Base-by-base conservation (phyloP, 495 filamentous ascomycete genomes). In the Neurospora sp. region DNA sequence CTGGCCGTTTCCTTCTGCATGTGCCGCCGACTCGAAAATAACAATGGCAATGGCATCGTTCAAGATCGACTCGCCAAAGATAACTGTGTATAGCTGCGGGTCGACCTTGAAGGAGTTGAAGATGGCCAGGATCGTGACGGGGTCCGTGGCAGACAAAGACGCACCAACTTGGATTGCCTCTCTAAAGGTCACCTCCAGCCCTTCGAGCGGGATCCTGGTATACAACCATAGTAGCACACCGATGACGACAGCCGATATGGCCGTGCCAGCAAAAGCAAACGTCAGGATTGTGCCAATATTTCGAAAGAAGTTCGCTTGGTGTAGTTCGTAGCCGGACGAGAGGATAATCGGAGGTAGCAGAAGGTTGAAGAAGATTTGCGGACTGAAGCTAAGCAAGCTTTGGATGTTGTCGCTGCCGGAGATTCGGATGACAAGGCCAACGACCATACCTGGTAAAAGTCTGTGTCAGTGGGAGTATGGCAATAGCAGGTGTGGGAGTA, bases 41-140 rank as follows among this genome's bases (percentile, higher is more conserved):
- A 99, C 96, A 79, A 99, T 99, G 54, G 96, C 96, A 76, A 99
- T 93, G 20, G 96, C 96, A 86, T 99, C 96, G 80, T 99, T 99
- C 69, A 99, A 84, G 71, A 99, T 98, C 40, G 94, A 97, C 82
- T 99, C 96, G 77, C 96, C 96, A 80, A 99, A 99, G 73, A 99
- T 98, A 76, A 98, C 88, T 8, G 96, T 99, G 81, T 99, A 99
- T 6, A 99, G 88, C 82, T 98, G 98, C 11, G 96, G 96, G 80
- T 99, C 96, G 70, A 99, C 96, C 82, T 98, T 97, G 86, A 98
- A 98, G 1, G 96, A 91, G 79, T 97, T 99, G 89, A 99, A 99
- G 73, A 99, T 99, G 71, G 96, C 96, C 40, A 99, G 86, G 76
- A 99, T 98, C 0, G 96, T 99, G 69, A 99, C 94, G 0, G 96